A percentile compares a stretch with the other conserved stretches of the same genome.
These are phyloP conservation scores for Xylaria intraflava DNA, from an alignment of 495 filamentous ascomycete genomes.

Conservation along the genomic window DNA sequence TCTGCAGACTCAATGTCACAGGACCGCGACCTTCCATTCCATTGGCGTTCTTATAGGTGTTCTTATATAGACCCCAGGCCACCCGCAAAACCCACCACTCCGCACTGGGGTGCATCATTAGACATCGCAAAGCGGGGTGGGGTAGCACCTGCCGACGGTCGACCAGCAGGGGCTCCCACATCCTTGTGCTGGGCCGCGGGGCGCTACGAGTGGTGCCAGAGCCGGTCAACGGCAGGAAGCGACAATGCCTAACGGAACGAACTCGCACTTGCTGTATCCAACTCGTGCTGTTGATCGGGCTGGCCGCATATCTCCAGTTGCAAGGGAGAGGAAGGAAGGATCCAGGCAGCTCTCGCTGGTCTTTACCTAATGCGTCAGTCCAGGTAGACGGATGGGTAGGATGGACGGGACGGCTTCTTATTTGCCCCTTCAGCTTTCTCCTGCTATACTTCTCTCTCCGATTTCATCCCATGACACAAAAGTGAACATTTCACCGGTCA, in stretches of 20 bases:
- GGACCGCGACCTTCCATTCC: background rate
- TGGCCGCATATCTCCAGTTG: too few species aligned
- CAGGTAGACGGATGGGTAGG: too few species aligned
- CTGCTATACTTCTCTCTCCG: background rate
- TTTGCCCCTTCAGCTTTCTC: background rate
- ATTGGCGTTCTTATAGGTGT: too few species aligned
- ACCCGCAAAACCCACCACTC: slow-evolving; percentile 12
- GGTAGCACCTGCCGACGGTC: too few species aligned
- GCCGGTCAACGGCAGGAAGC: background rate
- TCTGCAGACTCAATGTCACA: background rate
- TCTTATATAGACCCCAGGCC: background rate
- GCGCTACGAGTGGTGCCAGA: background rate
- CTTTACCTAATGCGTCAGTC: background rate
- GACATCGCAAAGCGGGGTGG: slow-evolving; percentile 1
- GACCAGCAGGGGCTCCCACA: too few species aligned
- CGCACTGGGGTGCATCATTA: background rate
- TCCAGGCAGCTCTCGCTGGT: background rate
- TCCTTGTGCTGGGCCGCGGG: background rate
- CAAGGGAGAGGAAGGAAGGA: background rate
- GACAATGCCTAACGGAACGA: too few species aligned
- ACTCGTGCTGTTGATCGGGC: background rate
- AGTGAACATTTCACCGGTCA: background rate
- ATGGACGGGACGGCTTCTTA: slow-evolving; percentile 1
- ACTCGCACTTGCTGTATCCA: slow-evolving; percentile 2
- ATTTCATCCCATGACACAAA: background rate